These are phyloP conservation scores for Petunia axillaris DNA, from an alignment of 257 asterid species.

Conservation along the genomic window DNA sequence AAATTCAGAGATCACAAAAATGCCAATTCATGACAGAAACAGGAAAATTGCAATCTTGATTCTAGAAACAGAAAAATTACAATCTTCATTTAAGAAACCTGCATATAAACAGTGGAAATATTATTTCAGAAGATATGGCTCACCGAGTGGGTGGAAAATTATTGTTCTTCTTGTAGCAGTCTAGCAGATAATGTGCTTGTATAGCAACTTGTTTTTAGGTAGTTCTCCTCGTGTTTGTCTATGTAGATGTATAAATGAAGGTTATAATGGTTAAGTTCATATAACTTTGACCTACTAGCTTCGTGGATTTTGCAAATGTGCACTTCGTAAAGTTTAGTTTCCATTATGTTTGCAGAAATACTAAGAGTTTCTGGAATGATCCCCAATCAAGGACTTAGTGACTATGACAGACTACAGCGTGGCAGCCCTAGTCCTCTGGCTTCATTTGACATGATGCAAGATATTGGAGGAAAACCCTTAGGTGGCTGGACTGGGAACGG, in stretches of 20 bases:
- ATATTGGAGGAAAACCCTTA: constrained; percentile 50
- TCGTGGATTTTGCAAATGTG: not conserved
- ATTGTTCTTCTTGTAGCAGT: not conserved
- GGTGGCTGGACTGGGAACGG: constrained; percentile 42
- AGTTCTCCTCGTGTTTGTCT: not conserved
- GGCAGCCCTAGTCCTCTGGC: constrained; percentile 70
- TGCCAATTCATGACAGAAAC: not conserved
- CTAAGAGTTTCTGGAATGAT: constrained; percentile 64
- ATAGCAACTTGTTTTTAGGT: not conserved
- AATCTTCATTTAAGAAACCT: not conserved
- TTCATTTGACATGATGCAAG: constrained; percentile 57
- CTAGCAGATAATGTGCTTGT: not conserved
- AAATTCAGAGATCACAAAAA: too few species aligned
- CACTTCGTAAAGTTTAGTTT: not conserved
- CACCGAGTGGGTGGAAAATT: not conserved
- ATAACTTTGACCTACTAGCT: not conserved
- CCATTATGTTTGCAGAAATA: constrained; percentile 59
- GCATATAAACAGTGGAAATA: not conserved
- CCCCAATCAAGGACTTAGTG: constrained; percentile 55
- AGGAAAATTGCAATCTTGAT: not conserved
- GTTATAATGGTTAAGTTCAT: too few species aligned
- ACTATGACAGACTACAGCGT: constrained; percentile 61
- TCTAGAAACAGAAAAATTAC: not conserved
- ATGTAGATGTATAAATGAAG: not conserved
- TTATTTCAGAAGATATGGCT: not conserved